Conservation (phyloP, 352 stramenopile genomes). For the Peronospora tabacina region DNA sequence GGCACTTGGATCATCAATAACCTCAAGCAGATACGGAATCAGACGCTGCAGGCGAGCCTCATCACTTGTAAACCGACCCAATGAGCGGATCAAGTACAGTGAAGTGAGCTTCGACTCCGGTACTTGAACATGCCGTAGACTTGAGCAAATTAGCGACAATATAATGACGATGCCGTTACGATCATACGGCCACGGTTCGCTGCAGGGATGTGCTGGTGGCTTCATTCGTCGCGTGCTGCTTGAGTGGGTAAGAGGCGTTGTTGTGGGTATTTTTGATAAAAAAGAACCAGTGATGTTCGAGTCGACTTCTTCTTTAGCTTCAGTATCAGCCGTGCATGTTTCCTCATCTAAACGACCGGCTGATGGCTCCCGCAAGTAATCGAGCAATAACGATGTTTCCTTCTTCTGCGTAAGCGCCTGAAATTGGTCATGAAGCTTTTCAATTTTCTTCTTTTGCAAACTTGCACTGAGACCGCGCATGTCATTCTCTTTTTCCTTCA, state of each 20-base stretch:
- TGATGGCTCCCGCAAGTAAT: conserved; percentile 35
- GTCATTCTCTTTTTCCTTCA: conserved; percentile 63
- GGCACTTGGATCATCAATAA: conserved; percentile 89
- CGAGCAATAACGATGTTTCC: conserved; percentile 57
- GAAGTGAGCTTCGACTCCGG: conserved; percentile 86
- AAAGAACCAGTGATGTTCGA: conserved; percentile 7
- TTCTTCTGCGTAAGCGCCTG: conserved; percentile 74
- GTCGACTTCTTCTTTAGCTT: conserved; percentile 26
- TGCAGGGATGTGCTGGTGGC: conserved; percentile 10
- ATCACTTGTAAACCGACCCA: conserved; percentile 87
- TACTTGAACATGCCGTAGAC: conserved; percentile 74
- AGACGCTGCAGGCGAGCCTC: conserved; percentile 92
- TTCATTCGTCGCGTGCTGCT: conserved; percentile 25
- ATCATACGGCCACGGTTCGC: conserved; percentile 39
- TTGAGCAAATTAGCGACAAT: conserved; percentile 78
- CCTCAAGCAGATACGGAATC: conserved; percentile 88
- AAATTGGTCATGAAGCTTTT: conserved; percentile 75
- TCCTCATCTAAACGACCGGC: conserved; percentile 26
- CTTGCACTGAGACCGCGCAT: conserved; percentile 64
- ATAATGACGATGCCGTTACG: conserved; percentile 84
- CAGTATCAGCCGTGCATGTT: conserved; percentile 11
- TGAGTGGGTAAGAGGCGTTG: conserved; percentile 17
- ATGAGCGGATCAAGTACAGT: conserved; percentile 87
- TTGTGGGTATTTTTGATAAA: conserved; percentile 10
- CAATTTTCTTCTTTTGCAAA: conserved; percentile 79